A percentile compares a stretch with the other conserved stretches of the same genome.
Evolutionary conservation across 257 asterid species (phyloP).

Genomic region (Primulina eburnea): DNA sequence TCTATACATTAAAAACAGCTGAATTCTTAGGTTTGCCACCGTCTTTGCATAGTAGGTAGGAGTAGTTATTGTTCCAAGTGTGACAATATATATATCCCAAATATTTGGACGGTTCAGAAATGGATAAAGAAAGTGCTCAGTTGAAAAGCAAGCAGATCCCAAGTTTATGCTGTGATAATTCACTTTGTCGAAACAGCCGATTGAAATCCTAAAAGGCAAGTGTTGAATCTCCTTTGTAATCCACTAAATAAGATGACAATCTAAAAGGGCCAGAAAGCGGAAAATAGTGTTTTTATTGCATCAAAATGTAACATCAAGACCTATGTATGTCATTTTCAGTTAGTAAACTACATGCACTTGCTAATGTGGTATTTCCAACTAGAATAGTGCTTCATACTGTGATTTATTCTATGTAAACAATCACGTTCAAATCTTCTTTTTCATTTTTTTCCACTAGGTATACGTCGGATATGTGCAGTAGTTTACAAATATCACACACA

Average conservation of each 20-base stretch:
- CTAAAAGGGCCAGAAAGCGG: not conserved
- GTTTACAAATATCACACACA: too few relatives aligned
- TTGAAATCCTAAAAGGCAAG: not conserved
- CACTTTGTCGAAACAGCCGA: not conserved
- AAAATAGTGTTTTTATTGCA: too few relatives aligned
- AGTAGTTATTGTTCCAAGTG: not conserved
- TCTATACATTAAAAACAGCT: not conserved
- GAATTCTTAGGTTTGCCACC: not conserved
- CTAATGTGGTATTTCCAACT: constrained; percentile 31
- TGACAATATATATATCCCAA: not conserved
- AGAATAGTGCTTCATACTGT: constrained; percentile 39
- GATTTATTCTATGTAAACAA: not conserved
- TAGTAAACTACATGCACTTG: constrained; percentile 26
- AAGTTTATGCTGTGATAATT: too few relatives aligned
- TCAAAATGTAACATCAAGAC: too few relatives aligned
- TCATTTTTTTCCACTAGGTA: too few relatives aligned
- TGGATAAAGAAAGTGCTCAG: too few relatives aligned
- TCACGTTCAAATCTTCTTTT: too few relatives aligned
- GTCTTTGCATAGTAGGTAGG: not conserved
- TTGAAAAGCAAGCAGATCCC: too few relatives aligned
- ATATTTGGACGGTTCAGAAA: not conserved
- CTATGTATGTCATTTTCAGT: constrained; percentile 50
- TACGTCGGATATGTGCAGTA: too few relatives aligned
- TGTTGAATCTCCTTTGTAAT: constrained; percentile 34
- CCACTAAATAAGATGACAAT: constrained; percentile 38